Base-by-base conservation (phyloP, 108 stramenopile genomes). In the Skeletonema tropicum region DNA sequence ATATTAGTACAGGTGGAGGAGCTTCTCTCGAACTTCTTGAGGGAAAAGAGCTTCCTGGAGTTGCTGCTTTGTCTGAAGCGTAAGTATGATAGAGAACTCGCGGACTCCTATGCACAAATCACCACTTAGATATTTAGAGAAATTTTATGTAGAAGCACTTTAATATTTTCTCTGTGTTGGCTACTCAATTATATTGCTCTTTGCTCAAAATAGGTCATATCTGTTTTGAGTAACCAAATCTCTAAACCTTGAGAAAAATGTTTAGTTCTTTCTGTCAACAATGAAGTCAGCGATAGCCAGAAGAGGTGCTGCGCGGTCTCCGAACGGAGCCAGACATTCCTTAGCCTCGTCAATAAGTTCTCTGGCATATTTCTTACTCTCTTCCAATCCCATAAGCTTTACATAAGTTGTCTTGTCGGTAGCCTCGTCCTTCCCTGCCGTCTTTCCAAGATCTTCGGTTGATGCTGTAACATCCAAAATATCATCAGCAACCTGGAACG, bases 401-500 rank as follows among this genome's bases (percentile, higher is more conserved):
- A 88, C 88, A 75, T 97, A 98, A 0, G 97, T 98, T 6, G 97
- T 95, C 85, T 98, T 98, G 74, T 95, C 95, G 30, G 90, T 83
- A 13, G 89, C 90, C 60, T 88, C 79, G 73, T 97, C 97, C 85
- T 98, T 98, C 32, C 93, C 97, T 19, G 97, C 97, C 15, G 97
- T 98, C 76, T 98, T 98, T 42, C 97, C 97, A 60, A 98, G 85
- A 39, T 95, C 95, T 73, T 98, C 95, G 14, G 93, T 90, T 19
- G 94, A 92, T 35, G 90, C 92, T 11, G 97, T 98, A 52, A 95
- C 94, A 87, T 98, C 97, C 75, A 98, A 82, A 83, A 98, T 98
- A 82, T 98, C 97, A 80, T 98, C 97, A 9, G 97, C 97, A 29
- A 98, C 97, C 71, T 98, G 97, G 75, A 98, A 98, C 2, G 97